These are phyloP conservation scores for Polyplosphaeria fusca DNA, from an alignment of 495 filamentous ascomycete genomes.

Conservation along the genomic window DNA sequence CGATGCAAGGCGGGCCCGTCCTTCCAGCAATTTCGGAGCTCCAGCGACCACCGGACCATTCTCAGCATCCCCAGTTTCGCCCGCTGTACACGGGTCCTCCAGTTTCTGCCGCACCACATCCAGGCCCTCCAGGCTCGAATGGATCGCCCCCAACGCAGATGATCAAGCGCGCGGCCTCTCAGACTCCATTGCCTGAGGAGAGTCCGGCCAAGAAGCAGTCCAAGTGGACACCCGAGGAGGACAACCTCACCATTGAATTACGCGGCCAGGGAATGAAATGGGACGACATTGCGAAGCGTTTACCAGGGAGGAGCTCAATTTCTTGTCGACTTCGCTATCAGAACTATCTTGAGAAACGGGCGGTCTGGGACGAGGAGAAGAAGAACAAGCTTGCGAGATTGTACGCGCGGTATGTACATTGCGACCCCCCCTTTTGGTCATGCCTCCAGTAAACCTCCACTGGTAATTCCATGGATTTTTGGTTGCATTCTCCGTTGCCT, in stretches of 20 bases:
- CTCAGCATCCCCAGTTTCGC: constrained; percentile 30
- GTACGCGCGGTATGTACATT: constrained; percentile 78
- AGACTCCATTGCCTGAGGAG: constrained; percentile 55
- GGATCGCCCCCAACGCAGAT: constrained; percentile 39
- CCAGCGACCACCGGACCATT: constrained; percentile 30
- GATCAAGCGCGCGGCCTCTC: constrained; percentile 48
- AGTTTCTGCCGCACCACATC: constrained; percentile 1
- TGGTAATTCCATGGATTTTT: constrained; percentile 7
- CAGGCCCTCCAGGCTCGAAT: constrained; percentile 27
- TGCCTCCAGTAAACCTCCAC: not conserved
- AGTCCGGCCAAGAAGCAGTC: constrained; percentile 90
- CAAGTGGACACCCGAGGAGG: constrained; percentile 93
- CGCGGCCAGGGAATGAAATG: constrained; percentile 91
- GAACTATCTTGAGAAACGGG: constrained; percentile 87
- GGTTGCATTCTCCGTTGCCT: constrained; percentile 1
- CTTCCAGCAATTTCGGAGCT: constrained; percentile 27
- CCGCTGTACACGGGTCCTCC: constrained; percentile 30
- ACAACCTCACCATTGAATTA: constrained; percentile 83
- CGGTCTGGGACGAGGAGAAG: constrained; percentile 94
- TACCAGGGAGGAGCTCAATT: constrained; percentile 88
- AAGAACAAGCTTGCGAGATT: constrained; percentile 93
- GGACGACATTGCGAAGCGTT: constrained; percentile 90
- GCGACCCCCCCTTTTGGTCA: constrained; percentile 2
- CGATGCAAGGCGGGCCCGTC: constrained; percentile 32
- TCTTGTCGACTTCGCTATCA: constrained; percentile 95